Evolutionary conservation across 257 asterid genomes (phyloP).

Genomic region (Solanum dulcamara): DNA sequence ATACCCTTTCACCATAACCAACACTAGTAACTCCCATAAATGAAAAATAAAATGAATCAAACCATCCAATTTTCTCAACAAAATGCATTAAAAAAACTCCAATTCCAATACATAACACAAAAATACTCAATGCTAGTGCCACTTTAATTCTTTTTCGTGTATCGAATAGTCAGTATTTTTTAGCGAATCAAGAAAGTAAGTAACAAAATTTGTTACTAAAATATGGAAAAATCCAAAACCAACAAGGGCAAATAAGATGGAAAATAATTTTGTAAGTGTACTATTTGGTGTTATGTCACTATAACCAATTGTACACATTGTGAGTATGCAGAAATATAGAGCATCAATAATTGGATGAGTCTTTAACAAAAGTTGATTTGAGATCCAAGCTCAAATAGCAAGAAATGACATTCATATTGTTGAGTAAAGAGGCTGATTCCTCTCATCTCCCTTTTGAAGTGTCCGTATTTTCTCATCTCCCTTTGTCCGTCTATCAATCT

Average conservation of each 20-base stretch:
- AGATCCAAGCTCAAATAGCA: too few species aligned
- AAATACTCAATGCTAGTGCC: slow-evolving; percentile 58
- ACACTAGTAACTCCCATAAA: slow-evolving; percentile 93
- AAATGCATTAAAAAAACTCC: slow-evolving; percentile 73
- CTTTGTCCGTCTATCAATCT: too few species aligned
- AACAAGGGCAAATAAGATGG: slow-evolving; percentile 70
- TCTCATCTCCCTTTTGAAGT: too few species aligned
- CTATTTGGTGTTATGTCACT: slow-evolving; percentile 84
- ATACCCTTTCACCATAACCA: slow-evolving; percentile 88
- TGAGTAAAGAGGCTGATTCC: too few species aligned
- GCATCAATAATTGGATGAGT: slow-evolving; percentile 91
- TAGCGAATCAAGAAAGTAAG: slow-evolving; percentile 52
- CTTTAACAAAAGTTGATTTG: background rate
- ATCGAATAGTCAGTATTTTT: background rate
- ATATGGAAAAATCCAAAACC: slow-evolving; percentile 80
- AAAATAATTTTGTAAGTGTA: slow-evolving; percentile 54
- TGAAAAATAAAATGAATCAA: slow-evolving; percentile 74
- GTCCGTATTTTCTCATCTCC: too few species aligned
- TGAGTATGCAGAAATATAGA: slow-evolving; percentile 74
- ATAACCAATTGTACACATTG: slow-evolving; percentile 95
- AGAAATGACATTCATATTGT: too few species aligned
- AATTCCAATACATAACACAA: slow-evolving; percentile 67
- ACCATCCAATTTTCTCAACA: slow-evolving; percentile 59
- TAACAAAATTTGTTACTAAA: slow-evolving; percentile 61
- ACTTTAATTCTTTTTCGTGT: slow-evolving; percentile 44